Base-by-base conservation (phyloP, 805 yeast genomes). In the Osmozyma mogii region DNA sequence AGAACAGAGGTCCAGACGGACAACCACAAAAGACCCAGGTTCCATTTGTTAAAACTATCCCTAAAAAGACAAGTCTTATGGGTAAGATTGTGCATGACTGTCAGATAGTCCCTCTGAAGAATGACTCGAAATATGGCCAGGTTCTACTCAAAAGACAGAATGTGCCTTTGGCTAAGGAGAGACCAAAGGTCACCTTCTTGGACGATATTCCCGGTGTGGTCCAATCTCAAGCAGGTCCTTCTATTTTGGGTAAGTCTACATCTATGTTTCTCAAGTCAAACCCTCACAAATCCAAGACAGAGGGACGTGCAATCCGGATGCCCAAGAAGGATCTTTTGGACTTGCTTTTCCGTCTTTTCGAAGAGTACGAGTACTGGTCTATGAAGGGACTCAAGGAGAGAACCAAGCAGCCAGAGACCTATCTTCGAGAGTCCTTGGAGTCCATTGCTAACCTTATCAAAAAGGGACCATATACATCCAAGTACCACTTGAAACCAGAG, bases 311-410 rank as follows among this genome's bases (percentile, higher is more conserved):
- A 19, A 84, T 83, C 41, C 75, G 98, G 53, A 84, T 92, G 80
- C 95, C 95, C 22, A 78, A 84, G 61, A 84, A 83, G 52, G 96
- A 87, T 40, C 70, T 92, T 34, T 71, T 89, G 68, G 96, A 88
- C 56, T 61, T 84, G 42, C 61, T 92, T 43, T 92, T 92, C 73
- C 72, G 81, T 44, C 65, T 89, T 46, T 92, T 92, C 56, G 96
- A 87, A 55, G 94, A 88, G 53, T 85, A 82, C 54, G 96, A 89
- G 51, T 92, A 88, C 56, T 92, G 98, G 98, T 78, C 92, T 8
- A 69, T 92, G 68, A 87, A 87, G 57, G 96, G 96, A 22, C 65
- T 92, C 38, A 81, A 85, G 49, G 98, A 92, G 52, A 73, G 95
- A 43, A 87, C 96, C 3, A 78, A 80, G 47, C 98, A 92, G 64